Evolutionary conservation across 768 basidiomycete genomes (phyloP).

Genomic region (Suillus occidentalis): DNA sequence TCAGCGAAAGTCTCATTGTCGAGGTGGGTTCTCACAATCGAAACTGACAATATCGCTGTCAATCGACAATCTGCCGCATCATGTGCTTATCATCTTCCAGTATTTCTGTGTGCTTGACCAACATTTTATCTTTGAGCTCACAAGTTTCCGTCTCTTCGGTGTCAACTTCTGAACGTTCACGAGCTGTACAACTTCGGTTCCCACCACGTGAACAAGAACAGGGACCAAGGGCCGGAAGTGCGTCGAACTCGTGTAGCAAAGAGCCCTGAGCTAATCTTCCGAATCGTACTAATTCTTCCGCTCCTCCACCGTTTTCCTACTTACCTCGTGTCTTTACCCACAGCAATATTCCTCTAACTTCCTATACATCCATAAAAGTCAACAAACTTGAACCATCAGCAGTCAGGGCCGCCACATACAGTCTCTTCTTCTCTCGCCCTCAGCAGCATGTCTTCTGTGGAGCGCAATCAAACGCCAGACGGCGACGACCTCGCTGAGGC

Average conservation of each 20-base stretch:
- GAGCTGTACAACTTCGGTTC: constrained; percentile 30
- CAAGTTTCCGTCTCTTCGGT: constrained; percentile 16
- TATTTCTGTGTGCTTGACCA: background rate
- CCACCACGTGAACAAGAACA: constrained; percentile 35
- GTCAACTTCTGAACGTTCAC: constrained; percentile 15
- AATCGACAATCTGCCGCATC: constrained; percentile 23
- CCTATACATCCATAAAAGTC: constrained; percentile 13
- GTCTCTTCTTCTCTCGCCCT: constrained; percentile 33
- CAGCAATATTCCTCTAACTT: constrained; percentile 11
- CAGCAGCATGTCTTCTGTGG: constrained; percentile 38
- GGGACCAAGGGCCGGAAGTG: constrained; percentile 34
- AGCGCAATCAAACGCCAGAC: constrained; percentile 41
- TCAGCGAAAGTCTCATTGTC: constrained; percentile 35
- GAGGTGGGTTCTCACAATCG: constrained; percentile 18
- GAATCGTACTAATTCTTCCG: constrained; percentile 27
- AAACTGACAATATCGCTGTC: background rate
- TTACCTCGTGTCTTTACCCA: constrained; percentile 7
- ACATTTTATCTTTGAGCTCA: constrained; percentile 13
- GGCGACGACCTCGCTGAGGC: constrained; percentile 38
- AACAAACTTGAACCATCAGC: constrained; percentile 13
- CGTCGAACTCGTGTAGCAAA: constrained; percentile 38
- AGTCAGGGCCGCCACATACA: constrained; percentile 37
- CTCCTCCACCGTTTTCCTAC: constrained; percentile 19
- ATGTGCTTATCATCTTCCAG: constrained; percentile 18
- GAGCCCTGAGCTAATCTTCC: constrained; percentile 35